Evolutionary conservation across 208 protist species (phyloP), one percentile per base, ranked within the genome.

Genomic region (Leishmania lainsoni): DNA sequence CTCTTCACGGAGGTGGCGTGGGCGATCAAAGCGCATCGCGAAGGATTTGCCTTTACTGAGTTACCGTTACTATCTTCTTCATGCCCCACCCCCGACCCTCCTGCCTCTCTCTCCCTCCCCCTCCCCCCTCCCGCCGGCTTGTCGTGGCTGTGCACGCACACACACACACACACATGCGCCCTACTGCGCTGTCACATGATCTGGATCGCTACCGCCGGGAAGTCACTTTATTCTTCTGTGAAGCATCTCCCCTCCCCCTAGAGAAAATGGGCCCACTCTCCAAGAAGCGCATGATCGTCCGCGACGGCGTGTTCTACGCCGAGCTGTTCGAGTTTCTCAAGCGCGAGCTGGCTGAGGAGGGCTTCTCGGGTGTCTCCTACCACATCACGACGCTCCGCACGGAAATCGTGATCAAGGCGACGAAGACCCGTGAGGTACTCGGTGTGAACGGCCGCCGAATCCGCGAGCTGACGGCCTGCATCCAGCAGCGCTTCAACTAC

Each of bases 271-370:
- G 91, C 74, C 88, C 89, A 32, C 82, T 97, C 32, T 97, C 94
- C 81, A 97, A 97, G 92, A 97, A 97, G 93, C 93, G 94, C 70
- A 92, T 99, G 98, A 99, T 99, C 91, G 94, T 99, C 71, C 96
- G 95, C 84, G 99, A 99, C 87, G 99, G 99, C 86, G 97, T 99
- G 52, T 99, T 99, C 94, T 99, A 99, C 93, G 99, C 99, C 80
- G 99, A 99, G 94, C 96, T 99, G 73, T 99, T 99, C 93, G 99
- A 99, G 91, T 99, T 99, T 80, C 93, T 99, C 65, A 99, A 97
- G 81, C 94, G 98, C 85, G 99, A 87, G 92, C 96, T 99, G 32
- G 95, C 95, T 74, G 98, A 99, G 87, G 99, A 99, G 74, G 99
- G 98, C 84, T 97, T 97, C 91, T 94, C 92, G 69, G 99, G 99